Conservation (phyloP, 768 basidiomycete species). For the Lentinula aciculospora region DNA sequence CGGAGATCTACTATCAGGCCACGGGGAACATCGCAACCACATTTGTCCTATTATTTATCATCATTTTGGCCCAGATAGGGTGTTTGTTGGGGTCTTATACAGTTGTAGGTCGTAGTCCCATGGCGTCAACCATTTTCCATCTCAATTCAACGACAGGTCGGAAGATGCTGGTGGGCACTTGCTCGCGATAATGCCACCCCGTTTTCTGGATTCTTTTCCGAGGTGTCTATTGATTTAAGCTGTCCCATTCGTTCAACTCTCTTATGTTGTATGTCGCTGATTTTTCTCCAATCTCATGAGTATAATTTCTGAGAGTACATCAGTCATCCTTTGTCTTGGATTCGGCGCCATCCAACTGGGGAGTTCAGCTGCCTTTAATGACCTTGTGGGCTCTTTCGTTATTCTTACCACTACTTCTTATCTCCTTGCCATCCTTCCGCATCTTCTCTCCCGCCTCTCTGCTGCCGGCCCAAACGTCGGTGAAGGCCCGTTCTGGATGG, state of each 20-base stretch:
- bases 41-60: constrained; percentile 10
- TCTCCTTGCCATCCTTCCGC: constrained; percentile 12
- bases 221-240: constrained; percentile 9
- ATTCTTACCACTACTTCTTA: constrained; percentile 14
- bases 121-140: background rate
- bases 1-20: constrained; percentile 11
- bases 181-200: constrained; percentile 14
- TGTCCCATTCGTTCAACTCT: constrained; percentile 11
- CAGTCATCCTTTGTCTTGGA: constrained; percentile 9
- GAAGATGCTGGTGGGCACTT: constrained; percentile 12
- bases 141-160: constrained; percentile 4
- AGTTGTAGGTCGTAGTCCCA: constrained; percentile 4
- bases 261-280: constrained; percentile 9
- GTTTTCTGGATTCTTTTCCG: constrained; percentile 10
- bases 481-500: constrained; percentile 13
- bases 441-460: constrained; percentile 11
- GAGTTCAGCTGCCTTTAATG: constrained; percentile 12
- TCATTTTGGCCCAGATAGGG: constrained; percentile 9
- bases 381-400: constrained; percentile 12
- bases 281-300: background rate
- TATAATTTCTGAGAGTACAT: no score
- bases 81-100: constrained; percentile 9
- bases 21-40: constrained; percentile 12
- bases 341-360: constrained; percentile 14
- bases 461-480: constrained; percentile 5